These are phyloP conservation scores for Lactifluus piperatus DNA, from an alignment of 768 basidiomycete species.

Conservation along the genomic window DNA sequence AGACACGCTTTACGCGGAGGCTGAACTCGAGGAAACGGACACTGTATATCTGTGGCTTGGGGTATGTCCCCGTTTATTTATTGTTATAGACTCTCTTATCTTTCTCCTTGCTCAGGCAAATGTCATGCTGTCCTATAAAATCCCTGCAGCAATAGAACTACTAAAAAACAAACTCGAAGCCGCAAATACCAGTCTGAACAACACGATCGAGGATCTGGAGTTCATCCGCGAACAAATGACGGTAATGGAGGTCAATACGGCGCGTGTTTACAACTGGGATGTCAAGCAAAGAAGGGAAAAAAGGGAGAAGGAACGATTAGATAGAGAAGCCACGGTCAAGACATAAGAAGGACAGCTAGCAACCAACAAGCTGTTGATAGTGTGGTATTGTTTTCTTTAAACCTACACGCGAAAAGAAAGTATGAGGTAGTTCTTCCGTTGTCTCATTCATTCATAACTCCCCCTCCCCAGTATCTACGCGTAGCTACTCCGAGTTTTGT, in stretches of 20 bases:
- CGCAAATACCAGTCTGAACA: slow-evolving; percentile 56
- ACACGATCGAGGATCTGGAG: slow-evolving; percentile 81
- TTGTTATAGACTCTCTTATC: background rate
- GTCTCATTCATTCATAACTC: background rate
- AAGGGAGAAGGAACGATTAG: slow-evolving; percentile 7
- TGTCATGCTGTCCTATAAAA: slow-evolving; percentile 92
- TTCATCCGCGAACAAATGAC: slow-evolving; percentile 93
- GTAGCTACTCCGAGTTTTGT: background rate
- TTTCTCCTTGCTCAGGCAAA: slow-evolving; percentile 58
- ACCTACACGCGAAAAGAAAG: background rate
- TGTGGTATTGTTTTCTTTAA: background rate
- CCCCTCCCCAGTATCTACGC: background rate
- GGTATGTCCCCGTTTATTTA: slow-evolving; percentile 40
- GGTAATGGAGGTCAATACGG: slow-evolving; percentile 93
- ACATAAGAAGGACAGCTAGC: background rate
- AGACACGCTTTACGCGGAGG: slow-evolving; percentile 91
- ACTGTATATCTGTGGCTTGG: slow-evolving; percentile 95
- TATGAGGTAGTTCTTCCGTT: background rate
- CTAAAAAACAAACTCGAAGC: slow-evolving; percentile 64
- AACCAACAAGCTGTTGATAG: background rate
- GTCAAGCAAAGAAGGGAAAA: slow-evolving; percentile 68
- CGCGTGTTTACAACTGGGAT: slow-evolving; percentile 94
- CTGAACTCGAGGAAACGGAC: slow-evolving; percentile 78
- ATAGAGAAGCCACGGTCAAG: background rate
- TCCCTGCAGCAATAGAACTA: slow-evolving; percentile 67